Evolutionary conservation across 2,329 filamentous ascomycete species (phyloP).

Genomic region (Aspergillus glaucus): DNA sequence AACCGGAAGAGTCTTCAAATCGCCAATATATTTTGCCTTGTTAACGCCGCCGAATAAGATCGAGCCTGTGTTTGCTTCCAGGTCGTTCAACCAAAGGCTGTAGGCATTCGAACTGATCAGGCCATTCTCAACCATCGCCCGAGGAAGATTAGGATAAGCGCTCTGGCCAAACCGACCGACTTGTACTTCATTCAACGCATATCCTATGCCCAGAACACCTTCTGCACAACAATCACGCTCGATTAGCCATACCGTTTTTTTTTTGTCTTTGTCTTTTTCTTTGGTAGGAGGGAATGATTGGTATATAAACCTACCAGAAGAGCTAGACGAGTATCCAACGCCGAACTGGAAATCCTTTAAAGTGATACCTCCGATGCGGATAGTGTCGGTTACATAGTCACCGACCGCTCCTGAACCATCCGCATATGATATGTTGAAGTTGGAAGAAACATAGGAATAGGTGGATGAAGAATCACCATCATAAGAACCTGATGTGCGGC

Average conservation of each 20-base stretch:
- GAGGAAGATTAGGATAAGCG: conserved; percentile 64
- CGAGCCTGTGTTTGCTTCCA: conserved; percentile 58
- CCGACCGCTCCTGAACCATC: conserved; percentile 72
- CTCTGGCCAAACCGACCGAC: conserved; percentile 45
- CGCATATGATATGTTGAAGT: conserved; percentile 83
- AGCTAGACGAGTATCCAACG: conserved; percentile 51
- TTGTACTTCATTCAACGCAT: conserved; percentile 62
- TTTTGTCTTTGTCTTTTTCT: too few relatives aligned
- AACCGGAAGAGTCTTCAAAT: conserved; percentile 62
- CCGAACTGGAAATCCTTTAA: conserved; percentile 53
- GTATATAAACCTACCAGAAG: conserved; percentile 28
- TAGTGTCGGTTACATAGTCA: conserved; percentile 71
- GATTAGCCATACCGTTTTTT: too few relatives aligned
- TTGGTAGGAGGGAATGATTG: too few relatives aligned
- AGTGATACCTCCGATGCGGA: conserved; percentile 49
- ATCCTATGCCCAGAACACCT: conserved; percentile 82
- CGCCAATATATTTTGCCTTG: conserved; percentile 56
- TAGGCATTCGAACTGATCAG: conserved; percentile 62
- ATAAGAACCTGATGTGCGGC: conserved; percentile 47
- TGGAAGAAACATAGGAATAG: conserved; percentile 63
- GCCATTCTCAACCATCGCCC: conserved; percentile 55
- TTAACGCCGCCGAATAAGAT: conserved; percentile 74
- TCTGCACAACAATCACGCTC: conserved; percentile 35
- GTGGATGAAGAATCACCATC: conserved; percentile 60
- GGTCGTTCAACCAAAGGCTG: conserved; percentile 69